Evolutionary conservation across 352 stramenopile species (phyloP).

Genomic region (Pythium phragmiticola): DNA sequence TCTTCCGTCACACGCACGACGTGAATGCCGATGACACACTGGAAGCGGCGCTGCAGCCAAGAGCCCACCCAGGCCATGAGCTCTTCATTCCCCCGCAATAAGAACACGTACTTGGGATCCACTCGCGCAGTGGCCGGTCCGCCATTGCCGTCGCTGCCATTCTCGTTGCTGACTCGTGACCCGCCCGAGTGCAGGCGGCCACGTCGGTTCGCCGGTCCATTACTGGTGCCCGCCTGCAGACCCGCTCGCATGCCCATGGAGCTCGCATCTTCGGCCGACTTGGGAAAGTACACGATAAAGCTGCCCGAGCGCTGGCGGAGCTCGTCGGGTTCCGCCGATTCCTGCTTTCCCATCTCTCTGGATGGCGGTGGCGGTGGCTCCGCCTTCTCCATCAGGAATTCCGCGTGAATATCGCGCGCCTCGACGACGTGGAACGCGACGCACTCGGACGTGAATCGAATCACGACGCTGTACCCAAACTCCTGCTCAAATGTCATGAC

Average conservation of each 20-base stretch:
- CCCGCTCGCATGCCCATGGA: no score
- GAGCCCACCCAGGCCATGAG: slow-evolving; percentile 31
- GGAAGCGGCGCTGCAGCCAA: slow-evolving; percentile 37
- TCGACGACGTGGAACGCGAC: slow-evolving; percentile 28
- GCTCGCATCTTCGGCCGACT: slow-evolving; percentile 10
- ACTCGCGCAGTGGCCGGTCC: neutral
- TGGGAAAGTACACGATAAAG: slow-evolving; percentile 26
- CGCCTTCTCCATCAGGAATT: slow-evolving; percentile 20
- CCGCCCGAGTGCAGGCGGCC: no score
- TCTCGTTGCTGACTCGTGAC: neutral
- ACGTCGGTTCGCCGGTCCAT: no score
- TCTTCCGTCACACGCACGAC: slow-evolving; percentile 24
- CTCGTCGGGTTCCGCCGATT: slow-evolving; percentile 5
- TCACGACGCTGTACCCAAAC: slow-evolving; percentile 31
- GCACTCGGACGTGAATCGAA: slow-evolving; percentile 20
- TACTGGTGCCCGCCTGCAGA: no score
- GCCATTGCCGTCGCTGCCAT: neutral
- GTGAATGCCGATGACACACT: slow-evolving; percentile 33
- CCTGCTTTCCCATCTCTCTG: slow-evolving; percentile 3
- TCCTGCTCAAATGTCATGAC: slow-evolving; percentile 29
- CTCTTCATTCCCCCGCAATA: slow-evolving; percentile 32
- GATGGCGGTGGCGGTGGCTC: slow-evolving; percentile 18
- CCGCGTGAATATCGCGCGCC: slow-evolving; percentile 26
- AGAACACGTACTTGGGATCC: slow-evolving; percentile 29
- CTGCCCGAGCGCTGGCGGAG: slow-evolving; percentile 10